Percentiles rank a stretch among this genome's conserved stretches.
Evolutionary conservation across 176 grass and related monocot genomes (phyloP).

Genomic region (Themeda triandra): DNA sequence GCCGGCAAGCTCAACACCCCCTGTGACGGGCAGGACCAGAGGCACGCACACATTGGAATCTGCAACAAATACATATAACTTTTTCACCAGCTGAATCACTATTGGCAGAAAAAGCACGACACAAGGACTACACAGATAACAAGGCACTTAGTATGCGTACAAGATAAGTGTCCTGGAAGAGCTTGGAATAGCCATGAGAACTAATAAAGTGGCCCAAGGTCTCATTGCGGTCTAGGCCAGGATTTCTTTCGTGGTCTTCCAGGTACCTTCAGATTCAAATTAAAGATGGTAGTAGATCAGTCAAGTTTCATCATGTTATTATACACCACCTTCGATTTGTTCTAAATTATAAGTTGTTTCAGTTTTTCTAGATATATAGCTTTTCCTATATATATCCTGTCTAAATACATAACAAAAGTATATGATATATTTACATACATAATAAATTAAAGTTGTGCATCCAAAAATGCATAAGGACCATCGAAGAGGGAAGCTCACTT

Average conservation of each 20-base stretch:
- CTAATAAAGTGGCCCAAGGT: constrained; percentile 72
- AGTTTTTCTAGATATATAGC: too few species aligned
- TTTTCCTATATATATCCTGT: too few species aligned
- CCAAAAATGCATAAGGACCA: too few species aligned
- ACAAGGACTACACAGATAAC: too few species aligned
- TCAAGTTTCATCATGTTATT: too few species aligned
- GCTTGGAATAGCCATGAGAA: constrained; percentile 57
- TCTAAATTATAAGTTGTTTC: too few species aligned
- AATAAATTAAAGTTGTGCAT: too few species aligned
- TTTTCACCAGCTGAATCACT: neutral
- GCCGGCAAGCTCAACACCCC: constrained; percentile 64
- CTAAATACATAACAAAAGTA: too few species aligned
- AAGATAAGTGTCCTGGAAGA: constrained; percentile 74
- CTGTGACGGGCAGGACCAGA: constrained; percentile 79
- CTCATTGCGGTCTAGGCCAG: constrained; percentile 50
- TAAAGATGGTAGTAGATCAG: neutral
- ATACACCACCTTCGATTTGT: too few species aligned
- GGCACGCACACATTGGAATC: constrained; percentile 74
- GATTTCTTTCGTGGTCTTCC: constrained; percentile 60
- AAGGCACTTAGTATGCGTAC: constrained; percentile 15
- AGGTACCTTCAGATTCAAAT: constrained; percentile 42
- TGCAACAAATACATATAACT: constrained; percentile 14
- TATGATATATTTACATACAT: too few species aligned
- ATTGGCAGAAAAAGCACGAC: too few species aligned
- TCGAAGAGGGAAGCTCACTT: too few species aligned